Percentiles rank a stretch among this genome's conserved stretches.
Conservation (phyloP, 305 asterid genomes). For the Fraxinus paxiana region DNA sequence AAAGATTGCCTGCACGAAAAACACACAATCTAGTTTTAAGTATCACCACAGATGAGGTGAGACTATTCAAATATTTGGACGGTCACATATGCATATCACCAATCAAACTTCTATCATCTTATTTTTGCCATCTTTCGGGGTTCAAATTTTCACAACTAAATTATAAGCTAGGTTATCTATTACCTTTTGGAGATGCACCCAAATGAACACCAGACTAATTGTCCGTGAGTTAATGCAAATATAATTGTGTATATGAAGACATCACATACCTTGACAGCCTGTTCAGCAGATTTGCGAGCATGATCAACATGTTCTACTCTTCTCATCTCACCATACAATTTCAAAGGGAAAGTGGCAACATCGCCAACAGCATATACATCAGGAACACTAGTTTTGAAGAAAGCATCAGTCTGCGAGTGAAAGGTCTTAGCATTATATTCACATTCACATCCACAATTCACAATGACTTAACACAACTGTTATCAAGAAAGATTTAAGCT, state of each 20-base stretch:
- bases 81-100: background rate
- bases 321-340: conserved; percentile 70
- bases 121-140: background rate
- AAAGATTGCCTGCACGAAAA: conserved; percentile 61
- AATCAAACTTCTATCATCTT: background rate
- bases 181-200: background rate
- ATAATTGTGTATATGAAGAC: background rate
- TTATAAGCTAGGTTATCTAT: background rate
- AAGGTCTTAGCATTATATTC: background rate
- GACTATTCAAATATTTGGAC: background rate
- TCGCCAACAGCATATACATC: conserved; percentile 95
- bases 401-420: conserved; percentile 74
- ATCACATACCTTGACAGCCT: conserved; percentile 81
- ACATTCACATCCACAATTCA: background rate
- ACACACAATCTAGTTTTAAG: background rate
- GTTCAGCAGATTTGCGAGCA: conserved; percentile 97
- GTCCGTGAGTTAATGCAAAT: background rate
- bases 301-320: conserved; percentile 97
- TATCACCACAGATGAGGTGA: background rate
- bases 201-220: background rate
- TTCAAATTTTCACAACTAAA: background rate
- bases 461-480: background rate
- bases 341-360: conserved; percentile 95
- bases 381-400: conserved; percentile 74
- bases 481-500: background rate